These are phyloP conservation scores for Maudiozyma saulgeensis DNA, from an alignment of 805 yeast species.

Conservation along the genomic window DNA sequence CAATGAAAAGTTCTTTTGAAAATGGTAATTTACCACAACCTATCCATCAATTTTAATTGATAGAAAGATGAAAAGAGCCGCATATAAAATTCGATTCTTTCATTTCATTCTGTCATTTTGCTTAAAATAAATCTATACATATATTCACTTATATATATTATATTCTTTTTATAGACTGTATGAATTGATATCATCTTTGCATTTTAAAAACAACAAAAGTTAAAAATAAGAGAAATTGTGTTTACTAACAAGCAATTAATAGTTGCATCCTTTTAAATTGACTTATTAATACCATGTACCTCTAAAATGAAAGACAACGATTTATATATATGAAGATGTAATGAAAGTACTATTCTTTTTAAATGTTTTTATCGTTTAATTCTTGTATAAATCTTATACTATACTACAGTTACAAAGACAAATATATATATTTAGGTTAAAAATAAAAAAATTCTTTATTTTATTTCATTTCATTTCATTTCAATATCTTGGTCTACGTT, in stretches of 20 bases:
- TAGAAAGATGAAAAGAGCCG: background rate
- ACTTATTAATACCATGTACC: too few relatives aligned
- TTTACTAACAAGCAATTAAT: too few relatives aligned
- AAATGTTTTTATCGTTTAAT: background rate
- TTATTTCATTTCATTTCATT: background rate
- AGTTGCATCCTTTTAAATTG: too few relatives aligned
- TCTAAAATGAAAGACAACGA: too few relatives aligned
- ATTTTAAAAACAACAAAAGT: too few relatives aligned
- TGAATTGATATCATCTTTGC: too few relatives aligned
- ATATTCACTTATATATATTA: background rate
- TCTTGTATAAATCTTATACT: too few relatives aligned
- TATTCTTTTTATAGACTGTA: background rate
- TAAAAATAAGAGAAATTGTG: too few relatives aligned
- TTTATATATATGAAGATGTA: too few relatives aligned
- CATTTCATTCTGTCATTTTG: background rate
- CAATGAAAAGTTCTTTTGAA: constrained; percentile 15
- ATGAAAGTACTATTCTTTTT: too few relatives aligned
- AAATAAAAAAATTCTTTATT: background rate
- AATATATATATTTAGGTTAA: background rate
- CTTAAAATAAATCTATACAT: constrained; percentile 1
- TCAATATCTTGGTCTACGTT: background rate
- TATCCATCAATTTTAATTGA: constrained; percentile 20
- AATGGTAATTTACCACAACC: constrained; percentile 26
- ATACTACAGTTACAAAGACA: too few relatives aligned
- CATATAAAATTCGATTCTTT: background rate